Percentiles rank a stretch among this genome's conserved stretches.
Evolutionary conservation across 2,329 filamentous ascomycete species (phyloP).

Genomic region (Cladosporium austrohemisphaericum): DNA sequence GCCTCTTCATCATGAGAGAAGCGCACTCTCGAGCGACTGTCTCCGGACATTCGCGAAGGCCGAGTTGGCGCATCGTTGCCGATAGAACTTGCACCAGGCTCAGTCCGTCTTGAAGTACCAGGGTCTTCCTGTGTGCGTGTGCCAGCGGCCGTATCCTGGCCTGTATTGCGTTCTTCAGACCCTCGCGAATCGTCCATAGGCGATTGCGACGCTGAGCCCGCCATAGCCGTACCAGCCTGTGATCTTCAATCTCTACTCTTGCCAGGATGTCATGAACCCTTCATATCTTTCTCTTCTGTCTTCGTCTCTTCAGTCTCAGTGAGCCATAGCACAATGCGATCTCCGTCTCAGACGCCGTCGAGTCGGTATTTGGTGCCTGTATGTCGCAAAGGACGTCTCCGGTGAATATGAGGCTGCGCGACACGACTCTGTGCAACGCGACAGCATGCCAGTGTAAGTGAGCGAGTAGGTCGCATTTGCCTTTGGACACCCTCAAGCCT

Average conservation of each 20-base stretch:
- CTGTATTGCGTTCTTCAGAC: not conserved
- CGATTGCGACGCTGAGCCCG: conserved; percentile 1
- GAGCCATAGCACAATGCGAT: no score
- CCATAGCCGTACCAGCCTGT: not conserved
- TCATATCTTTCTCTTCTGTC: no score
- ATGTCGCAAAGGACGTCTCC: no score
- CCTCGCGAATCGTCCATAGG: not conserved
- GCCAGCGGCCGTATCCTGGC: not conserved
- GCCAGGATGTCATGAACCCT: not conserved
- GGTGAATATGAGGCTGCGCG: no score
- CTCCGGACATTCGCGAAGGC: not conserved
- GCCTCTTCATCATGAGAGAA: conserved; percentile 3
- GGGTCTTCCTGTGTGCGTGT: not conserved
- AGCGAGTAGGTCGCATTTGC: no score
- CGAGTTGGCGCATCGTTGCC: not conserved
- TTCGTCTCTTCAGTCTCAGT: no score
- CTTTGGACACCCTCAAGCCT: no score
- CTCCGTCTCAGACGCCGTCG: no score
- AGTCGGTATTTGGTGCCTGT: no score
- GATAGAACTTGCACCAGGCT: not conserved
- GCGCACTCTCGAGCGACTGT: conserved; percentile 1
- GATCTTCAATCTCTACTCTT: not conserved
- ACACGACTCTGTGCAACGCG: no score
- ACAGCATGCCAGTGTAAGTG: no score
- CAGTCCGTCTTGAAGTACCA: not conserved